Conservation (phyloP, 2,329 filamentous ascomycete genomes). For the Apiospora arundinis region DNA sequence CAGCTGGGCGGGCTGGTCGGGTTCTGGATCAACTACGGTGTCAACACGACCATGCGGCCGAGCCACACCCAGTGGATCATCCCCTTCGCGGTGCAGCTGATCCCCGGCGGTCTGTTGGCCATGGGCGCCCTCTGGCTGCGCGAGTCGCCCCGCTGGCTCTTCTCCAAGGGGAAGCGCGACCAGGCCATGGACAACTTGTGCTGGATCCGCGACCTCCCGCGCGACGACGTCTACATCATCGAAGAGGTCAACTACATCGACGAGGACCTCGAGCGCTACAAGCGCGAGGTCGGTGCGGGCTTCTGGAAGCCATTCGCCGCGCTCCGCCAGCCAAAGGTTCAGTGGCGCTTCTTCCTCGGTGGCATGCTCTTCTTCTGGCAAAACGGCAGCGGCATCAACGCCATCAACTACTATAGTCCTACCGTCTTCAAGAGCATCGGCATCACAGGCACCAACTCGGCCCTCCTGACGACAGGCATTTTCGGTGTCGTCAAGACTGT, state of each 20-base stretch:
- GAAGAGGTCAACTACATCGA: conserved; percentile 78
- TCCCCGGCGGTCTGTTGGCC: conserved; percentile 68
- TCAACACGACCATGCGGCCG: conserved; percentile 55
- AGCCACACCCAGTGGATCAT: conserved; percentile 66
- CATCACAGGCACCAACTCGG: conserved; percentile 60
- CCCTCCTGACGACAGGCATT: conserved; percentile 68
- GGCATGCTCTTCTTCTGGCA: conserved; percentile 80
- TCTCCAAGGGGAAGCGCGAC: conserved; percentile 65
- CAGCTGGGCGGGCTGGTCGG: conserved; percentile 69
- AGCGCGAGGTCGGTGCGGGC: conserved; percentile 67
- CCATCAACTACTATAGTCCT: conserved; percentile 69
- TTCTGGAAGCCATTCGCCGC: conserved; percentile 77
- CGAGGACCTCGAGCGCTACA: conserved; percentile 69
- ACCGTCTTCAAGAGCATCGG: conserved; percentile 70
- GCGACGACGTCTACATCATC: conserved; percentile 68
- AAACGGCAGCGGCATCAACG: conserved; percentile 74
- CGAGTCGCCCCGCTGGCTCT: conserved; percentile 74
- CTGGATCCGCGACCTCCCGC: conserved; percentile 68
- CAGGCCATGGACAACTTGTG: conserved; percentile 63
- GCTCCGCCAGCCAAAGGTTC: conserved; percentile 61
- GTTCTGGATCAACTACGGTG: conserved; percentile 71
- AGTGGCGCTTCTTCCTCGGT: conserved; percentile 76
- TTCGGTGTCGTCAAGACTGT: conserved; percentile 70
- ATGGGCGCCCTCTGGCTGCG: conserved; percentile 64
- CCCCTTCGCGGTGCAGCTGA: conserved; percentile 70